Evolutionary conservation across 176 grass and related monocot genomes (phyloP).

Genomic region (Stipa capillata): DNA sequence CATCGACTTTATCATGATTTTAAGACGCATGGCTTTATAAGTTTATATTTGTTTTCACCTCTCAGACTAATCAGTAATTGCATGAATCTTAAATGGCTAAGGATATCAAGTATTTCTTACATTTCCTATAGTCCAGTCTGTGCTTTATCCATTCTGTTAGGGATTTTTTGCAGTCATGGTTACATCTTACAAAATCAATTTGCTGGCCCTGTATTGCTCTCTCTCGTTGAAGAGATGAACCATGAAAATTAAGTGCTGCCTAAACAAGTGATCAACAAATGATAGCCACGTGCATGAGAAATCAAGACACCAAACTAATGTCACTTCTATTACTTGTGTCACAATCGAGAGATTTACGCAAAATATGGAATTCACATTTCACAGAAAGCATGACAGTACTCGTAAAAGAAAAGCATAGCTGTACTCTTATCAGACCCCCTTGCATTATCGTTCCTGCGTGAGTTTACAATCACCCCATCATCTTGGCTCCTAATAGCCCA

Average conservation of each 20-base stretch:
- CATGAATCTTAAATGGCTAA: neutral
- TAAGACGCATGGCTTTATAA: neutral
- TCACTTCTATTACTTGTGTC: too few species aligned
- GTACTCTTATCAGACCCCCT: too few species aligned
- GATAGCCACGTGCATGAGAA: neutral
- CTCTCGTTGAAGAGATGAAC: neutral
- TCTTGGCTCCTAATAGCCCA: too few species aligned
- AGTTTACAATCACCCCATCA: too few species aligned
- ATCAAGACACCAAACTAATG: neutral
- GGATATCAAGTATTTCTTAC: neutral
- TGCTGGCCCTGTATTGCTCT: neutral
- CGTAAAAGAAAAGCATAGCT: too few species aligned
- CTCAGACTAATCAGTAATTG: neutral
- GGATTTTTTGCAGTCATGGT: neutral
- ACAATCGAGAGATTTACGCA: too few species aligned
- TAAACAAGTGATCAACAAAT: too few species aligned
- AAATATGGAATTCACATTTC: too few species aligned
- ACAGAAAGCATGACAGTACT: too few species aligned
- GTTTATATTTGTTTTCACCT: neutral
- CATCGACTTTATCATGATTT: constrained; percentile 1
- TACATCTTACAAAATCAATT: neutral
- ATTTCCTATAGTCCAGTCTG: neutral
- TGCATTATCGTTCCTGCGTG: too few species aligned
- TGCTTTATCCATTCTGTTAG: neutral
- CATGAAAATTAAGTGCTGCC: neutral